Evolutionary conservation across 768 basidiomycete genomes (phyloP).

Genomic region (Termitomyces sp.): DNA sequence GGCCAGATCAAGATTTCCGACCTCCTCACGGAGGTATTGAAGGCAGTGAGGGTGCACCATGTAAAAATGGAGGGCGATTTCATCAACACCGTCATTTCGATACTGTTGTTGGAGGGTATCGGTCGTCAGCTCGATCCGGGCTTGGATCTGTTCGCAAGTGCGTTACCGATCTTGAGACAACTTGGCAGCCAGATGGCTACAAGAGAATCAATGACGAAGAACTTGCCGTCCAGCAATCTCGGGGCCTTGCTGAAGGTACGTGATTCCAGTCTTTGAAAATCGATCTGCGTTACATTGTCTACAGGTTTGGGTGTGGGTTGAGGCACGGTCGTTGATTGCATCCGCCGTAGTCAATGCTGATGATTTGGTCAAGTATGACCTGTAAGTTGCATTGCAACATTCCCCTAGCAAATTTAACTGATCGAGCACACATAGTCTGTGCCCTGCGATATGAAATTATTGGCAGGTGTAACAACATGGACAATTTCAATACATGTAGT

Average conservation of each 20-base stretch:
- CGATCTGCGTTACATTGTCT: slow-evolving; percentile 1
- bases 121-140: slow-evolving; percentile 89
- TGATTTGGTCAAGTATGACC: slow-evolving; percentile 81
- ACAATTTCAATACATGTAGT: not conserved
- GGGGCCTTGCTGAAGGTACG: slow-evolving; percentile 85
- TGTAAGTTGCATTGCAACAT: slow-evolving; percentile 42
- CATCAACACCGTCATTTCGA: slow-evolving; percentile 95
- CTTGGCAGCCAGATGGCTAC: slow-evolving; percentile 89
- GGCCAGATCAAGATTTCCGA: slow-evolving; percentile 97
- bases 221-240: slow-evolving; percentile 65
- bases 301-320: slow-evolving; percentile 90
- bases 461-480: not conserved
- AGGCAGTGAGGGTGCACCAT: slow-evolving; percentile 82
- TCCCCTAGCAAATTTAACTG: not conserved
- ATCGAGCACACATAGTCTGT: slow-evolving; percentile 9
- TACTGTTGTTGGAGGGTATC: slow-evolving; percentile 91
- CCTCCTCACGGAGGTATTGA: slow-evolving; percentile 84
- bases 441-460: slow-evolving; percentile 20
- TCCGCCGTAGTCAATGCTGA: slow-evolving; percentile 78
- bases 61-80: slow-evolving; percentile 99
- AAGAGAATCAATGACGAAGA: slow-evolving; percentile 46
- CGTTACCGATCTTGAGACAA: slow-evolving; percentile 88
- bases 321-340: slow-evolving; percentile 83
- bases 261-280: not conserved
- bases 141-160: slow-evolving; percentile 92